Conservation (phyloP, 1,139 yeast species). For the Yamadazyma spencermartinsiae region DNA sequence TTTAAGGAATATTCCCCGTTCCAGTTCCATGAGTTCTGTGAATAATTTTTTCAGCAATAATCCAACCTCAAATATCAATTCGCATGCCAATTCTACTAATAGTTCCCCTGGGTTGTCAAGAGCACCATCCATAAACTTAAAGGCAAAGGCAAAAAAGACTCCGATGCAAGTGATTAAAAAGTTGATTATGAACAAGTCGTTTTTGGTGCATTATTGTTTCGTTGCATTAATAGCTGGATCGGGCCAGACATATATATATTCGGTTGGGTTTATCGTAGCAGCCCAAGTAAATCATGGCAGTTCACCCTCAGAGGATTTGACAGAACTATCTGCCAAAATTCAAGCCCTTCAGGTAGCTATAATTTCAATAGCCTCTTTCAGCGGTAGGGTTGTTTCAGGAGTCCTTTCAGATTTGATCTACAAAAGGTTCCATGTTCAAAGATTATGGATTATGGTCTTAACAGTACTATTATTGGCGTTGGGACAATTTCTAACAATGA, state of each 20-base stretch:
- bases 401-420: constrained; percentile 38
- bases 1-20: constrained; percentile 1
- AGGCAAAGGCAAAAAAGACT: constrained; percentile 13
- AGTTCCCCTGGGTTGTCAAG: constrained; percentile 7
- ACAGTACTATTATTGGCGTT: constrained; percentile 28
- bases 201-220: constrained; percentile 35
- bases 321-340: constrained; percentile 24
- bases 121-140: constrained; percentile 5
- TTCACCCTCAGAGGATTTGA: constrained; percentile 6
- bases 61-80: neutral
- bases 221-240: constrained; percentile 38
- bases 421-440: constrained; percentile 32
- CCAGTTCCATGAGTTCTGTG: constrained; percentile 1
- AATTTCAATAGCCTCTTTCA: constrained; percentile 42
- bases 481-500: constrained; percentile 33
- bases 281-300: constrained; percentile 36
- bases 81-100: constrained; percentile 4
- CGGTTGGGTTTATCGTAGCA: constrained; percentile 45
- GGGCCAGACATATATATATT: constrained; percentile 46
- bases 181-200: constrained; percentile 26
- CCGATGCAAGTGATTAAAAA: constrained; percentile 27
- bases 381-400: constrained; percentile 41
- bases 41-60: neutral
- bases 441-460: constrained; percentile 40
- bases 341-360: constrained; percentile 49